Evolutionary conservation across 371 early-diverging fungal species (phyloP).

Genomic region (Mortierella sp.): DNA sequence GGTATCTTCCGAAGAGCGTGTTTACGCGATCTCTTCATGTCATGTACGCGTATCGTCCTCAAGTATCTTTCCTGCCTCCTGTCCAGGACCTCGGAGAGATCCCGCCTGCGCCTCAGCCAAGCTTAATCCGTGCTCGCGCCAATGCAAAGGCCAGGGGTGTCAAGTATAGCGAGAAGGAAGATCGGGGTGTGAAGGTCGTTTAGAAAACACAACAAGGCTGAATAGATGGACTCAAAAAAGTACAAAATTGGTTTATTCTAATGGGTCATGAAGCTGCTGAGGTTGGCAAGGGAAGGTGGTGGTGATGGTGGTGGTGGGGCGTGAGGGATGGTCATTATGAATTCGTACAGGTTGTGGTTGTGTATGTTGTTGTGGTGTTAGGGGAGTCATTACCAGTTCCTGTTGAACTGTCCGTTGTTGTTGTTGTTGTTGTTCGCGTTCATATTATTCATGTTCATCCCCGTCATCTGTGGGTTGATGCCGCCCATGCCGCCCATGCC

Average conservation of each 20-base stretch:
- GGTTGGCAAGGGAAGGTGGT: no score
- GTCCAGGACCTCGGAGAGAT: slow-evolving; percentile 8
- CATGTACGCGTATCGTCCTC: slow-evolving; percentile 22
- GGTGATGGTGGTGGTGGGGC: no score
- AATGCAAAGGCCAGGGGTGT: slow-evolving; percentile 6
- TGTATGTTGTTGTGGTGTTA: background rate
- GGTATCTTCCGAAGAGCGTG: slow-evolving; percentile 5
- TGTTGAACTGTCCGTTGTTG: slow-evolving; percentile 46
- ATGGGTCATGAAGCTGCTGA: no score
- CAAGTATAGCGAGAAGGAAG: background rate
- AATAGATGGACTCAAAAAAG: no score
- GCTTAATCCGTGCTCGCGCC: slow-evolving; percentile 10
- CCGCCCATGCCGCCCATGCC: background rate
- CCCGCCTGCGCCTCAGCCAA: slow-evolving; percentile 6
- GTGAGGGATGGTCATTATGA: no score
- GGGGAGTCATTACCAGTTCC: slow-evolving; percentile 29
- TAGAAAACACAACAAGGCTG: no score
- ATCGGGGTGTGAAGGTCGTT: background rate
- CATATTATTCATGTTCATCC: slow-evolving; percentile 14
- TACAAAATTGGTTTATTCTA: no score
- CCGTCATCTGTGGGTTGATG: slow-evolving; percentile 9
- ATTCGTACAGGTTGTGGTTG: no score
- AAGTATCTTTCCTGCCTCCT: slow-evolving; percentile 12
- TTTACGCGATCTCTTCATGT: slow-evolving; percentile 8
- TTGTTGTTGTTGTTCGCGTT: slow-evolving; percentile 27